Base-by-base conservation (phyloP, 345 rosid species). In the Laguncularia racemosa region DNA sequence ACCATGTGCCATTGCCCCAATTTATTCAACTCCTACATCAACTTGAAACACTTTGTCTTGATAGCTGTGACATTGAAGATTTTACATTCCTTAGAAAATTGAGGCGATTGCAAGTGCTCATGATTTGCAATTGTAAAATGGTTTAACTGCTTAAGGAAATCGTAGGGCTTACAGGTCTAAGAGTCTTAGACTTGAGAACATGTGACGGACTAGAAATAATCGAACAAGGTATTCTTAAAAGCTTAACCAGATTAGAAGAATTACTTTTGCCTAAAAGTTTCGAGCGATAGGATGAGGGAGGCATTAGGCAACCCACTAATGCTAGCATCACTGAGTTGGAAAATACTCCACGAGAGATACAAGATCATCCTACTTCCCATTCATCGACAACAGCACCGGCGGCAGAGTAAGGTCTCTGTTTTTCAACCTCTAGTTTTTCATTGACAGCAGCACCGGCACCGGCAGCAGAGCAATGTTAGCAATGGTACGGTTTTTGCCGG, bases 51-150 rank as follows among this genome's bases (percentile, higher is more conserved):
- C 55, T 76, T 16, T 53, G 61, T 56, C 17, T 68, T 45, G 68
- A 67, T 53, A 7, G 45, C 2, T 71, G 76, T 44, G 2, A 14
- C 4, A 18, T 71, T 17, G 16, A 46, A 14, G 63, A 75, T 38
- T 17, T 68, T 9, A 9, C 50, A 12, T 18, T 74, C 48, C 59
- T 64, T 47, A 61, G 54, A 20, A 44, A 60, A 15, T 61, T 76
- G 21, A 58, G 56, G 48, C 63, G 59, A 38, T 44, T 70, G 2
- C 70, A 67, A 44, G 50, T 76, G n/a, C 78, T 79, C 20, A 75
- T 64, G 20, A 49, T 75, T 16, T 0, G 0, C 0, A 50, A 21
- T 0, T 78, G 78, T 20, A 8, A 40, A 0, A 66, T 78, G 49
- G 19, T 9, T 9, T 20, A 53, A 48, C 20, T 72, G 46, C 76